Evolutionary conservation across 257 asterid genomes (phyloP), one percentile per base, ranked within the genome.

Genomic region (Paulownia fortunei): DNA sequence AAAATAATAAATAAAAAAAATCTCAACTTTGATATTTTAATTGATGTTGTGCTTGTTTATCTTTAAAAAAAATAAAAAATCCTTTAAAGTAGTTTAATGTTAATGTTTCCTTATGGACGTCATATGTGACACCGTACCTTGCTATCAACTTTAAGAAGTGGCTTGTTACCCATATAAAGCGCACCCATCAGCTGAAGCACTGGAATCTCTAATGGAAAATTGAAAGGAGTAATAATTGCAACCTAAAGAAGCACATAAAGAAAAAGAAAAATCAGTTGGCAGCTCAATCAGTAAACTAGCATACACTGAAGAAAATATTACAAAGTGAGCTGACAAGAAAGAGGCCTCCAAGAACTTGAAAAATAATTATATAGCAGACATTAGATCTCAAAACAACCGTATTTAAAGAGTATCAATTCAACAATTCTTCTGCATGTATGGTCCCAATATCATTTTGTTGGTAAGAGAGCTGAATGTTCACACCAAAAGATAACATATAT

Each of bases 171-270:
- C 99, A 96, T 93, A 64, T 96, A 96, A 34, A 96, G 94, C 0
- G 99, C 98, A 63, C 98, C 98, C 99, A 96, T 96, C 87, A 96
- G 67, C 87, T 96, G 99, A 74, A 96, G 98, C 82, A 93, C 73
- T 4, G 99, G 99, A 85, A 96, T 96, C 89, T 96, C 99, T 60
- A 96, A 81, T 2, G 99, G 99, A 49, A 93, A 96, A 82, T 93
- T 96, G 91, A 93, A 96, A 55, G 99, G 98, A 54, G 99, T 89
- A 76, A 96, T 83, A 69, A 96, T 87, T 6, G 96, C 87, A 79
- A 93, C 99, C 99, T 93, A 51, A 27, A 60, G 19, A 69, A 24
- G 51, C 46, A 67, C 16, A 41, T n/a, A 47, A 27, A 5, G 0
- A 46, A 46, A 26, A 36, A 39, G 9, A 19, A 41, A 52, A 18